phyloP scores from a whole-genome alignment of 148 eudicot genomes.

The Gaultheria prostrata region DNA sequence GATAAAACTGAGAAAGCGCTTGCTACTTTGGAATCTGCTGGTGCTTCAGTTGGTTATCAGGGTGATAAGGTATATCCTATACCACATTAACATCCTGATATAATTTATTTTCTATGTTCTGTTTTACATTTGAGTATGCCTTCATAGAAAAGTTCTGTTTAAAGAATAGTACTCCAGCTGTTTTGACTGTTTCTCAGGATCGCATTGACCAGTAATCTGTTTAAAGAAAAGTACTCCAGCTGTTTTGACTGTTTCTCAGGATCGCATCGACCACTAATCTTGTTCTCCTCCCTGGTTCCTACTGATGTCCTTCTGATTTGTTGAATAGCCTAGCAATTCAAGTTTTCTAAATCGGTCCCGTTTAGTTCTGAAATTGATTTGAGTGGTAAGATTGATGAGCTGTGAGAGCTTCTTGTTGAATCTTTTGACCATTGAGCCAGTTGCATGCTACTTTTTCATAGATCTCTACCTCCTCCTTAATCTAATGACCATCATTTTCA shows the following conservation, averaged over 20 bases:
- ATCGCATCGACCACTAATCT: background rate
- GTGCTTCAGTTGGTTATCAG: conserved; percentile 48
- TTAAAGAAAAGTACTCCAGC: background rate
- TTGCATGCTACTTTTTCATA: background rate
- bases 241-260: background rate
- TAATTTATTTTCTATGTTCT: background rate
- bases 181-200: background rate
- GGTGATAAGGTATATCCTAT: conserved; percentile 54
- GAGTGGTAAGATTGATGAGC: background rate
- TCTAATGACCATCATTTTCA: background rate
- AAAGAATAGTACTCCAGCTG: background rate
- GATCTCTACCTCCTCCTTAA: background rate
- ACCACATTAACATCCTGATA: background rate
- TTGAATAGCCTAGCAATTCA: conserved; percentile 2
- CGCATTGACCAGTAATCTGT: background rate
- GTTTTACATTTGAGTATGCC: background rate
- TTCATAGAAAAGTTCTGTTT: background rate
- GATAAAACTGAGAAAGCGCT: conserved; percentile 59
- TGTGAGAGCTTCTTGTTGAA: background rate
- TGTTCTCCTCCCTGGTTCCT: conserved; percentile 5
- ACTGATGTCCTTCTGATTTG: background rate
- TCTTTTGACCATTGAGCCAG: background rate
- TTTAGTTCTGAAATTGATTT: background rate
- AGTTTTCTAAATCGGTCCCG: background rate
- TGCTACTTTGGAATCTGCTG: conserved; percentile 54